Base-by-base conservation (phyloP, 2,329 filamentous ascomycete genomes). In the Fusarium sp. region DNA sequence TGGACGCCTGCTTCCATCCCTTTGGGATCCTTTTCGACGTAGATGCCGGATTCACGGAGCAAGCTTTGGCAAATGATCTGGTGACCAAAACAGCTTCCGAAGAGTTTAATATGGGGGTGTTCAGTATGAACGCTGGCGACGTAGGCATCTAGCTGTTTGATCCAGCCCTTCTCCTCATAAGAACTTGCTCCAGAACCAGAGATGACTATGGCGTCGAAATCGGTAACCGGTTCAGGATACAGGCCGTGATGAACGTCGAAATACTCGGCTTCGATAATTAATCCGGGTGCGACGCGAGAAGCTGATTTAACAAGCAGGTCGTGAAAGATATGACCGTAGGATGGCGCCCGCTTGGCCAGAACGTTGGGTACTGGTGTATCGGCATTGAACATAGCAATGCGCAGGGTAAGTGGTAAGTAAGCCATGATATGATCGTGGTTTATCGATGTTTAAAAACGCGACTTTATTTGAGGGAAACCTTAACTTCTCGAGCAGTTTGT, bases 11-110 rank as follows among this genome's bases (percentile, higher is more conserved):
- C 49, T 32, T 58, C 55, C 25, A 43, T 51, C 3, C 55, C 55
- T 1, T 51, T 51, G 6, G 55, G 55, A 6, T 58, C 55, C 5
- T 51, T 51, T 3, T 58, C 55, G 10, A 57, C 54, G 11, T 57
- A 51, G 10, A 57, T 41, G 1, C 54, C 54, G 3, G 13, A 11
- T 6, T 57, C 45, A 5, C 54, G 54, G 15, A 57, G 20, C 0
- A 57, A 25, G 8, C 54, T 57, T 41, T 57, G 54, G 2, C 54
- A 57, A 6, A 57, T 51, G 8, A 57, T 41, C 11, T 57, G 54
- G 3, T 57, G 54, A 6, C 54, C 45, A 30, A 57, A 57, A 13
- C 45, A 57, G 5, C 54, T 57, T 2, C 54, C 54, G 3, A 57
- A 57, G 1, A 57, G n/a, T 18, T 51, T 51, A 18, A 58, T 13